Base-by-base conservation (phyloP, 2,329 filamentous ascomycete genomes). In the Cucurbitaria berberidis region DNA sequence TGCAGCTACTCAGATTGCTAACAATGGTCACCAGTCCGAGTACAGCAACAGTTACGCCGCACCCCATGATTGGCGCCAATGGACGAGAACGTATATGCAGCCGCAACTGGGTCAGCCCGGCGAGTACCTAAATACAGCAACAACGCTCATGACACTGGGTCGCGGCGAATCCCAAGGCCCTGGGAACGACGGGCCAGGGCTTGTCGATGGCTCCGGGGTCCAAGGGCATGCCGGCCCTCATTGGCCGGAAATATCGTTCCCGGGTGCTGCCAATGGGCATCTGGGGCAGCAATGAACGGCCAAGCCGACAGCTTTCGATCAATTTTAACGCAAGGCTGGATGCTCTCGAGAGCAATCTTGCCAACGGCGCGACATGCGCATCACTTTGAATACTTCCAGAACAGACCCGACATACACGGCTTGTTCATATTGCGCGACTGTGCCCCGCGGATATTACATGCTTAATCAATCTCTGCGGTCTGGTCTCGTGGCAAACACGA, bases 91-190 rank as follows among this genome's bases (percentile, higher is more conserved):
- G 8, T 69, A 70, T 35, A 72, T 67, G 57, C 62, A 72, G 48
- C 64, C 64, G 26, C 63, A 62, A 34, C 40, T 60, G 27, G 43
- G 60, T 43, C 63, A 67, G 27, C 57, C 66, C 13, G 64, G 67
- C 27, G 71, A 75, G 22, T 74, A 73, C 45, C 60, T 76, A n/a
- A 73, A 73, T 51, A 73, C 70, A 21, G 74, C 75, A 24, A 75
- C 66, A 21, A 74, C 74, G 1, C 67, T 77, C 26, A 74, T 77
- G 65, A 68, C 72, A 2, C 62, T 76, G 8, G 67, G 70, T n/a
- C 66, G 72, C 30, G 70, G 61, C 3, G 57, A 45, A 5, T 51
- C 59, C 32, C 63, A 68, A 39, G 64, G 44, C 30, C 45, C 60
- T 5, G 61, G 57, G 3, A 58, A 52, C 18, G 66, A 67, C 21